Percentiles rank a stretch among this genome's conserved stretches.
These are phyloP conservation scores for Aspergillus carbonarius DNA, from an alignment of 2,329 filamentous ascomycete species.

Conservation along the genomic window DNA sequence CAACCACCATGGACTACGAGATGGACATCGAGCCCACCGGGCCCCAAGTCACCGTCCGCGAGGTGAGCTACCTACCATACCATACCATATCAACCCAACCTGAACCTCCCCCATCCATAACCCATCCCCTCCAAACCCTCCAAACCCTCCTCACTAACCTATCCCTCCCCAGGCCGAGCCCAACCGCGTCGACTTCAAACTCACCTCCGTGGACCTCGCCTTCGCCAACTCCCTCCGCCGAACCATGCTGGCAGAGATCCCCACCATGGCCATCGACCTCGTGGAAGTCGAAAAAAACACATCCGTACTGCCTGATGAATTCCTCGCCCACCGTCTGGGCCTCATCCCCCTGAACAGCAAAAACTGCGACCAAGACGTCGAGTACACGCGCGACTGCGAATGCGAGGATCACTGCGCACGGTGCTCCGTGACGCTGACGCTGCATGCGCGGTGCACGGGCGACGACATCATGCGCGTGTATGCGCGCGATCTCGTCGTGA, in stretches of 20 bases:
- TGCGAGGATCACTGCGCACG: constrained; percentile 94
- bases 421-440: constrained; percentile 79
- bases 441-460: constrained; percentile 81
- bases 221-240: constrained; percentile 92
- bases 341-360: constrained; percentile 84
- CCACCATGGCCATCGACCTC: constrained; percentile 90
- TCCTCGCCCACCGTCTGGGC: constrained; percentile 87
- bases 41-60: constrained; percentile 50
- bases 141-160: background rate
- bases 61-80: constrained; percentile 30
- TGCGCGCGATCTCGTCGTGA: constrained; percentile 79
- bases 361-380: constrained; percentile 73
- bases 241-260: constrained; percentile 88
- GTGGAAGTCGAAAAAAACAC: constrained; percentile 92
- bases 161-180: constrained; percentile 63
- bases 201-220: constrained; percentile 82
- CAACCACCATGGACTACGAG: constrained; percentile 43
- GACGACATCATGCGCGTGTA: constrained; percentile 94
- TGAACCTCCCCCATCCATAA: background rate
- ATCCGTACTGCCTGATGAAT: constrained; percentile 94
- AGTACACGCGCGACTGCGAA: constrained; percentile 91
- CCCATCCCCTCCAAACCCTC: background rate
- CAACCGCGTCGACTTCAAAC: constrained; percentile 84
- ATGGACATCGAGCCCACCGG: constrained; percentile 51
- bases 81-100: background rate